Evolutionary conservation across 306 rosid genomes (phyloP), one percentile per base, ranked within the genome.

Genomic region (Acacia acuminata): DNA sequence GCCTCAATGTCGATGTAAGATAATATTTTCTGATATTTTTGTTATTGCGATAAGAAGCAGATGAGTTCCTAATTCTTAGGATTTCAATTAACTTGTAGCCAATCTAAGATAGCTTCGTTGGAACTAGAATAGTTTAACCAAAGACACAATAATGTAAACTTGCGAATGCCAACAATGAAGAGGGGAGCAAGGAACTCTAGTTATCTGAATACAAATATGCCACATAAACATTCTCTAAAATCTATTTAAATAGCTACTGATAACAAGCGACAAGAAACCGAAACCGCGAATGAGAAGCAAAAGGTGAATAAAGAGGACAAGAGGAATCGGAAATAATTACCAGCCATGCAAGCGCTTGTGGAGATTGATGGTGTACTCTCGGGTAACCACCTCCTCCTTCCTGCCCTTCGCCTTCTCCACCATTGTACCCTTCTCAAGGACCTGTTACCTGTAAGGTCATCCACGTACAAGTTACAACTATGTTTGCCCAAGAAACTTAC

Each of bases 261-360:
- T 40, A 10, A 51, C 20, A 55, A 22, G n/a, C n/a, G 56, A 75
- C 47, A 17, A 40, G 36, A 3, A 51, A 36, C 38, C 17, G 27
- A 17, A 53, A 40, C 14, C 51, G 7, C 34, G n/a, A 9, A 51
- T 2, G 66, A 45, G 55, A 42, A 58, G 55, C n/a, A 44, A 66
- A 30, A 77, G 48, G 20, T 7, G 55, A 19, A 50, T 44, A 16
- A 47, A 5, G 19, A 14, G 44, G 61, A 4, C 8, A 19, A 65
- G 50, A 20, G 20, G 9, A 20, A 53, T n/a, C 7, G 8, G 10
- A 42, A 55, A 20, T 3, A 7, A 51, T 69, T 90, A 95, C 98
- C 98, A 93, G 85, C 98, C 91, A 88, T 94, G 98, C 68, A 94
- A 78, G 73, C 97, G 97, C 82, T 94, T 94, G 91, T 93, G 97